phyloP scores from a whole-genome alignment of 345 rosid genomes.

The Eucalyptus marginata region DNA sequence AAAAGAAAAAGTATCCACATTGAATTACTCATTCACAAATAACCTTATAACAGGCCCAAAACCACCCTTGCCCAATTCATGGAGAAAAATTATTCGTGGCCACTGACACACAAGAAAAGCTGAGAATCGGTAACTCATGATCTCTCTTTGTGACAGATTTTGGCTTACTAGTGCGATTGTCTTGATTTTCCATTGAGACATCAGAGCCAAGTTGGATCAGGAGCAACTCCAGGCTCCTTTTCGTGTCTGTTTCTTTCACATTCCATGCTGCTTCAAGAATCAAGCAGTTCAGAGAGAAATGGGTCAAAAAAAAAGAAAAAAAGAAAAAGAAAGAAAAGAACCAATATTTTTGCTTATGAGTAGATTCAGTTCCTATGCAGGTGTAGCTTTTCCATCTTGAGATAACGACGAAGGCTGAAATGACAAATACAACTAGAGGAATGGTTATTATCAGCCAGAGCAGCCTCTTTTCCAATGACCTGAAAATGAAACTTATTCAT shows the following conservation, averaged over 20 bases:
- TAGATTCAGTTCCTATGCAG: not conserved
- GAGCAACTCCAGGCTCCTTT: not conserved
- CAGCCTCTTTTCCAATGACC: not conserved
- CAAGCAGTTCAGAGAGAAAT: not conserved
- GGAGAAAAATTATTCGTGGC: constrained; percentile 11
- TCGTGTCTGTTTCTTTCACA: not conserved
- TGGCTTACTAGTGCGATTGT: not conserved
- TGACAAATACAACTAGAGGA: not conserved
- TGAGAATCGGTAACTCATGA: not conserved
- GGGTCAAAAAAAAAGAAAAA: not conserved
- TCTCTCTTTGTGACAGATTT: not conserved
- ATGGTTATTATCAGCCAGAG: not conserved
- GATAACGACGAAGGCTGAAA: not conserved
- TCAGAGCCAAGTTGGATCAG: not conserved
- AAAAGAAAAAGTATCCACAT: not conserved
- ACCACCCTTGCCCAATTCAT: constrained; percentile 13
- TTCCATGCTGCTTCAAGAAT: not conserved
- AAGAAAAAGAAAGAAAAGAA: not conserved
- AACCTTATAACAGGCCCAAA: constrained; percentile 14
- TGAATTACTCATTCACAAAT: not conserved
- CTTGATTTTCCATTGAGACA: not conserved
- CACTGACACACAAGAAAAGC: not conserved
- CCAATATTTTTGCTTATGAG: not conserved
- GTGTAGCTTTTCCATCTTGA: not conserved
- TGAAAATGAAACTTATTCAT: not conserved